A percentile compares a stretch with the other conserved stretches of the same genome.
Evolutionary conservation across 2,329 filamentous ascomycete genomes (phyloP).

Genomic region (Pezicula radicicola): DNA sequence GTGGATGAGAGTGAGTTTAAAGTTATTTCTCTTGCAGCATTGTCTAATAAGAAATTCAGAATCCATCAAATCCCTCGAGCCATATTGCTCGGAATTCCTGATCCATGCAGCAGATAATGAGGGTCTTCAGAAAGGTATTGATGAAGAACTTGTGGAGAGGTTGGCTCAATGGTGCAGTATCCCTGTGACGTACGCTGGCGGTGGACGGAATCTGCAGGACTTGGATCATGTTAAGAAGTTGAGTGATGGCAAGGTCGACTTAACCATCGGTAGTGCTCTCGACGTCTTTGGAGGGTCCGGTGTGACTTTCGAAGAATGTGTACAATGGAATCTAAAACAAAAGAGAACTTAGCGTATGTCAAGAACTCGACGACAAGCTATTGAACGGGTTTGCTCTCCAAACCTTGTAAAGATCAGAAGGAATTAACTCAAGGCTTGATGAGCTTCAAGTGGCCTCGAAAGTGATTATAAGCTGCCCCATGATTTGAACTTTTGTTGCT

Average conservation of each 20-base stretch:
- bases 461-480: too few species aligned
- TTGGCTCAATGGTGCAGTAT: constrained; percentile 85
- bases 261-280: constrained; percentile 94
- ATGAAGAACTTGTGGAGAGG: constrained; percentile 74
- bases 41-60: constrained; percentile 47
- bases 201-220: constrained; percentile 79
- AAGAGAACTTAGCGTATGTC: not conserved
- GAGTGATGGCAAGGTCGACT: constrained; percentile 78
- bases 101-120: constrained; percentile 98
- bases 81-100: constrained; percentile 93
- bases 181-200: constrained; percentile 94
- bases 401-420: too few species aligned
- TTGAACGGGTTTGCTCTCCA: too few species aligned
- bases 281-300: constrained; percentile 92
- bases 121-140: constrained; percentile 86
- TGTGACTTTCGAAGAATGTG: constrained; percentile 85
- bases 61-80: constrained; percentile 76
- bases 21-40: not conserved
- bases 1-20: constrained; percentile 69
- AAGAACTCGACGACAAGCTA: too few species aligned
- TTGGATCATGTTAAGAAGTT: constrained; percentile 76
- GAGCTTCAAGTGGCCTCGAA: too few species aligned
- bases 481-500: too few species aligned
- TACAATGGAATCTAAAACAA: constrained; percentile 75
- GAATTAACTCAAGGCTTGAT: too few species aligned